A percentile compares a stretch with the other conserved stretches of the same genome.
These are phyloP conservation scores for Handroanthus guayacan DNA, from an alignment of 257 asterid species.

Conservation along the genomic window DNA sequence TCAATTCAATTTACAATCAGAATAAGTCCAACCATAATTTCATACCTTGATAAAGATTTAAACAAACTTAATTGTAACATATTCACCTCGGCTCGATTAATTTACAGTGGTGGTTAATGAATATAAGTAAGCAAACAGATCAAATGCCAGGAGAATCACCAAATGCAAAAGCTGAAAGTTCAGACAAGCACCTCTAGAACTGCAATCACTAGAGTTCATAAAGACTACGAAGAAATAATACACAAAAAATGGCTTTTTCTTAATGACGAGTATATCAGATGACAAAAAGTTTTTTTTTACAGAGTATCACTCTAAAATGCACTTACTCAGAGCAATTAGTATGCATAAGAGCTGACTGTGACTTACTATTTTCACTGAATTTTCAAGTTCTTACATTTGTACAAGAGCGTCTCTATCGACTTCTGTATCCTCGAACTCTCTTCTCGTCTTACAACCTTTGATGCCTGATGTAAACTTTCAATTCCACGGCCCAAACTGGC, in stretches of 20 bases:
- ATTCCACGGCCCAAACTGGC: conserved; percentile 96
- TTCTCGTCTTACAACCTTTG: conserved; percentile 58
- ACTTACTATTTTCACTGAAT: conserved; percentile 32
- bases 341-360: not conserved
- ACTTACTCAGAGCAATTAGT: conserved; percentile 11
- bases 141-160: not conserved
- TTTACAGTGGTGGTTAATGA: not conserved
- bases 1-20: too few relatives aligned
- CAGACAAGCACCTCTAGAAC: not conserved
- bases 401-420: conserved; percentile 65
- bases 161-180: not conserved
- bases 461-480: conserved; percentile 69
- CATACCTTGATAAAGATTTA: too few relatives aligned
- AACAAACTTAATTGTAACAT: too few relatives aligned
- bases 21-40: too few relatives aligned
- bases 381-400: conserved; percentile 67
- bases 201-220: not conserved
- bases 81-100: too few relatives aligned
- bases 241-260: conserved; percentile 12
- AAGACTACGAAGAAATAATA: not conserved
- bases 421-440: conserved; percentile 74
- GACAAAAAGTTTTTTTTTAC: conserved; percentile 15
- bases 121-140: not conserved
- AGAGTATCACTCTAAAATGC: conserved; percentile 13
- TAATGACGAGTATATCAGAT: not conserved